Evolutionary conservation across 345 rosid species (phyloP).

Genomic region (Rhodomyrtus tomentosa): DNA sequence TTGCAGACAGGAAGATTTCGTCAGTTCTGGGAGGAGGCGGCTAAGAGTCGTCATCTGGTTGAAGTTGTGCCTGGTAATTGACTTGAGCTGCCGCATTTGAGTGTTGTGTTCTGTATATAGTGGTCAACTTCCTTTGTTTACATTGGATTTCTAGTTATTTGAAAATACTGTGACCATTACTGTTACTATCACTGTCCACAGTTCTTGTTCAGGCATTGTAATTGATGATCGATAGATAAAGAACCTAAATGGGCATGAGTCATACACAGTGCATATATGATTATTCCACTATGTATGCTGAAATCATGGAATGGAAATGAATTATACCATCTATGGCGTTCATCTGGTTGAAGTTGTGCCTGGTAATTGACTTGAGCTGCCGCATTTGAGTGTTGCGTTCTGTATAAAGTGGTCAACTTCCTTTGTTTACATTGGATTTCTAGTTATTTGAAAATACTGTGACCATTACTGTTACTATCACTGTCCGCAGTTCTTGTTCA

Average conservation of each 20-base stretch:
- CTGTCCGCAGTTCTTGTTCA: neutral
- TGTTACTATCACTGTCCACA: neutral
- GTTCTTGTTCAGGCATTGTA: neutral
- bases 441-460: neutral
- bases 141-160: neutral
- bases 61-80: slow-evolving; percentile 82
- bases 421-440: neutral
- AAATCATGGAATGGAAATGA: too few species aligned
- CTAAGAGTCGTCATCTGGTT: slow-evolving; percentile 79
- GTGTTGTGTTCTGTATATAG: neutral
- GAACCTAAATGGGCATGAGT: too few species aligned
- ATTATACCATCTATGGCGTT: too few species aligned
- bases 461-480: neutral
- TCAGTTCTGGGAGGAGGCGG: slow-evolving; percentile 94
- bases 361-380: slow-evolving; percentile 30
- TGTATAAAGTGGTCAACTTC: neutral
- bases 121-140: neutral
- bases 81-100: neutral
- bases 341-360: slow-evolving; percentile 88
- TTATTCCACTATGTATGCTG: too few species aligned
- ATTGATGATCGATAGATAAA: neutral
- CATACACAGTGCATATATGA: too few species aligned
- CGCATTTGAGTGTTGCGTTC: neutral
- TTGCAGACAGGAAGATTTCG: slow-evolving; percentile 82
- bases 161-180: neutral